Conservation (phyloP, 139 green algal genomes). For the Closterium sp. region DNA sequence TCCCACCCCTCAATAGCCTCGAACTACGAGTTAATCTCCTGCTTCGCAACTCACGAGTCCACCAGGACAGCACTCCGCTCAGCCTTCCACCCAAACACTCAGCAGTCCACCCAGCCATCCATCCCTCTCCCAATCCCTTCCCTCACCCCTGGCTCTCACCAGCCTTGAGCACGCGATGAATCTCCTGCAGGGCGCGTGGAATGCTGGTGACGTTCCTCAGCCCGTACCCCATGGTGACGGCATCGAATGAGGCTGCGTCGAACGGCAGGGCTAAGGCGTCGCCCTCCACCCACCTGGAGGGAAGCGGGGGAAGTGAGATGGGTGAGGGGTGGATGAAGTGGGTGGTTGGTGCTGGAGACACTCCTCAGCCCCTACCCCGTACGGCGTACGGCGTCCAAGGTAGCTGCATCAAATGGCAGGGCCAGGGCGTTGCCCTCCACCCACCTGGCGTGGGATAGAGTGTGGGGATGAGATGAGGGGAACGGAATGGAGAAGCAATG, state of each 20-base stretch:
- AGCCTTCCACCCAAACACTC: too few species aligned
- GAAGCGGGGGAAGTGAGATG: background rate
- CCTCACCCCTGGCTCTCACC: conserved; percentile 23
- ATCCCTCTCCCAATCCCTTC: too few species aligned
- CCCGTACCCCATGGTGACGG: conserved; percentile 93
- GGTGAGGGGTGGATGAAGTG: background rate
- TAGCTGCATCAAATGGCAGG: too few species aligned
- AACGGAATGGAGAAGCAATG: too few species aligned
- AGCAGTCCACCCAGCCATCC: too few species aligned
- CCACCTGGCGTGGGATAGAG: too few species aligned
- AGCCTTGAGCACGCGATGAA: conserved; percentile 82
- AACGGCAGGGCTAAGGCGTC: conserved; percentile 91
- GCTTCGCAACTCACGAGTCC: background rate
- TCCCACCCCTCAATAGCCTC: conserved; percentile 54
- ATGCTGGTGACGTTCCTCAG: conserved; percentile 87
- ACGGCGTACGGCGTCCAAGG: too few species aligned
- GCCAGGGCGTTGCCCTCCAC: too few species aligned
- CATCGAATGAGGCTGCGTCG: conserved; percentile 76
- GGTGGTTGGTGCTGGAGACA: background rate
- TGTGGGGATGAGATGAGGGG: too few species aligned
- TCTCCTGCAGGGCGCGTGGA: conserved; percentile 66
- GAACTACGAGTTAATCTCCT: conserved; percentile 83
- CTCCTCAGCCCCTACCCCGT: background rate
- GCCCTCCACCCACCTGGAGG: conserved; percentile 80
- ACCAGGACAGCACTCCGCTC: too few species aligned